These are phyloP conservation scores for Ophiostoma sp. DNA, from an alignment of 2,329 filamentous ascomycete genomes.

Conservation along the genomic window DNA sequence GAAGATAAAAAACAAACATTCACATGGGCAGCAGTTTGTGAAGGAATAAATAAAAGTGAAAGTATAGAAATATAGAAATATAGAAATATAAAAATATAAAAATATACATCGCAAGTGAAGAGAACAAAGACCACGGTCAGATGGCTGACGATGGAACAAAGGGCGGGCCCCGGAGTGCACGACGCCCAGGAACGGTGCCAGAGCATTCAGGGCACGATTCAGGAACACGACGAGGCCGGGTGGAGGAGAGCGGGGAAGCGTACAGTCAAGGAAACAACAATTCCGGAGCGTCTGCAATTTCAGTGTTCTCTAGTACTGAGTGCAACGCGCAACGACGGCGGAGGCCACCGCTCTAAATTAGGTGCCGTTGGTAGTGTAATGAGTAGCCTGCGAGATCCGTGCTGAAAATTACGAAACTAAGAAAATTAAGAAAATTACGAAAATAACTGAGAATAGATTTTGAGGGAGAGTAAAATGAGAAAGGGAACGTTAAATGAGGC, in stretches of 20 bases:
- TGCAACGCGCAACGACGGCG: neutral
- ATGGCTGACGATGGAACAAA: neutral
- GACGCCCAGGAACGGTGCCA: neutral
- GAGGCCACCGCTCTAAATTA: conserved; percentile 5
- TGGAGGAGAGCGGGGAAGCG: neutral
- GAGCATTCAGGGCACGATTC: neutral
- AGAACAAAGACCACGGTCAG: neutral
- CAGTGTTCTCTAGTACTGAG: neutral
- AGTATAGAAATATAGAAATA: too few species aligned
- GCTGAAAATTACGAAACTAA: neutral
- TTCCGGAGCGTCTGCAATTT: neutral
- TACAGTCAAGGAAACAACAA: neutral
- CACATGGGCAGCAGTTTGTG: too few species aligned
- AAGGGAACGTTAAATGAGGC: neutral
- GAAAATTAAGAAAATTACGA: too few species aligned
- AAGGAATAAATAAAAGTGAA: too few species aligned
- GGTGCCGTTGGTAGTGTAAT: neutral
- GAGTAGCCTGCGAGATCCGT: neutral
- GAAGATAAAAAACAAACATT: neutral
- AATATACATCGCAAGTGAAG: neutral
- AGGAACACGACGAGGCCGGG: neutral
- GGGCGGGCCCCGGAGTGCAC: neutral
- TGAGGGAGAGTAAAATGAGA: neutral
- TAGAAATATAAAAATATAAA: too few species aligned
- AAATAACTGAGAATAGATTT: neutral